Evolutionary conservation across 805 yeast genomes (phyloP).

Genomic region (Wickerhamomyces xylosicus): DNA sequence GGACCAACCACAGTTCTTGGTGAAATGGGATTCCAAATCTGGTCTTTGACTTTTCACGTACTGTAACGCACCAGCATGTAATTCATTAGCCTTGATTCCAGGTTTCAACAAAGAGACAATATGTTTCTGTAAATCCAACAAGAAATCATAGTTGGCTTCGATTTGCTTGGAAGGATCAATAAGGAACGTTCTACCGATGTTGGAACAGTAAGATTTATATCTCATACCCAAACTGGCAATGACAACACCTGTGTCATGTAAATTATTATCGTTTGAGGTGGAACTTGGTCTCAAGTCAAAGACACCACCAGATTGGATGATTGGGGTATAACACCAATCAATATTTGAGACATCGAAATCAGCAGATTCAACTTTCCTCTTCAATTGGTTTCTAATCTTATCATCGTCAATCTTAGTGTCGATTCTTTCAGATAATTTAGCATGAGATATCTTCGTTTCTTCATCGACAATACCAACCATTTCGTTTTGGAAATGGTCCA

Average conservation of each 20-base stretch:
- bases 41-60: slow-evolving; percentile 55
- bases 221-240: slow-evolving; percentile 77
- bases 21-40: slow-evolving; percentile 50
- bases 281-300: slow-evolving; percentile 83
- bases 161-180: slow-evolving; percentile 80
- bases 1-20: slow-evolving; percentile 79
- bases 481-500: slow-evolving; percentile 77
- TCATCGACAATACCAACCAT: slow-evolving; percentile 85
- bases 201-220: slow-evolving; percentile 83
- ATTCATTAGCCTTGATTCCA: slow-evolving; percentile 52
- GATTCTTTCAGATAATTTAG: slow-evolving; percentile 60
- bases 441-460: slow-evolving; percentile 65
- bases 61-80: slow-evolving; percentile 54
- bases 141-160: slow-evolving; percentile 69
- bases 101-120: slow-evolving; percentile 50
- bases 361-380: slow-evolving; percentile 39
- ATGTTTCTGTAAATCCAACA: slow-evolving; percentile 58
- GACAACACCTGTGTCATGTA: slow-evolving; percentile 63
- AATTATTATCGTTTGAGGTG: slow-evolving; percentile 52
- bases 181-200: slow-evolving; percentile 77
- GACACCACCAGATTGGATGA: slow-evolving; percentile 78
- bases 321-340: slow-evolving; percentile 93
- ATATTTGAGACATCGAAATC: slow-evolving; percentile 69
- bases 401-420: slow-evolving; percentile 75
- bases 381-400: slow-evolving; percentile 50